Evolutionary conservation across 2,329 filamentous ascomycete species (phyloP), one percentile per base, ranked within the genome.

Genomic region (Aphanocladium album): DNA sequence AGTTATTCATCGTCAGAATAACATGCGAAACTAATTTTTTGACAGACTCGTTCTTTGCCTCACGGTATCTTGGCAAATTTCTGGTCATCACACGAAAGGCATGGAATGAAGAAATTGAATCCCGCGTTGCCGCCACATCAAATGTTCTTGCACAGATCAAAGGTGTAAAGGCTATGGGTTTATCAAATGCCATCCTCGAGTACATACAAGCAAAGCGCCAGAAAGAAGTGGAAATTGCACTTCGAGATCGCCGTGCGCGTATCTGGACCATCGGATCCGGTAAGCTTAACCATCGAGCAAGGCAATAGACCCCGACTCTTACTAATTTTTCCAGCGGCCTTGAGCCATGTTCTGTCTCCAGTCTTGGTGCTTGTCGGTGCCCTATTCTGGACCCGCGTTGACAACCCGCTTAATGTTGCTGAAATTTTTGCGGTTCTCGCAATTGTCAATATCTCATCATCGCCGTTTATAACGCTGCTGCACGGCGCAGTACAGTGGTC

Each of bases 71-170:
- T 4, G 53, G 53, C n/a, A 56, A 45, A 11, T 17, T 11, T 9
- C 43, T 56, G 37, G 21, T 12, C 14, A 33, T 11, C 6, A 37
- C 53, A n/a, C 37, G 53, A n/a, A 5, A 14, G 3, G 53, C 53
- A 11, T 56, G 53, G 53, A 56, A 56, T 56, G n/a, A 33, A 11
- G 39, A 56, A 14, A 45, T 56, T 3, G 53, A 56, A 17, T 45
- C 21, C 4, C 53, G 53, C 9, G 53, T 56, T 14, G 53, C 53
- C 2, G 41, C 53, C 16, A 56, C 53, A 5, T 56, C 53, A n/a
- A 56, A 56, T 35, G n/a, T 56, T 12, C 37, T 56, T 17, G 53
- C 53, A 2, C 53, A 56, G 19, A 16, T 56, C 7, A 56, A 56
- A 17, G 39, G 53, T 7, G 17, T 56, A 12, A 56, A 56, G 19